Conservation (phyloP, 768 basidiomycete species). For the Leccinum variicolor region DNA sequence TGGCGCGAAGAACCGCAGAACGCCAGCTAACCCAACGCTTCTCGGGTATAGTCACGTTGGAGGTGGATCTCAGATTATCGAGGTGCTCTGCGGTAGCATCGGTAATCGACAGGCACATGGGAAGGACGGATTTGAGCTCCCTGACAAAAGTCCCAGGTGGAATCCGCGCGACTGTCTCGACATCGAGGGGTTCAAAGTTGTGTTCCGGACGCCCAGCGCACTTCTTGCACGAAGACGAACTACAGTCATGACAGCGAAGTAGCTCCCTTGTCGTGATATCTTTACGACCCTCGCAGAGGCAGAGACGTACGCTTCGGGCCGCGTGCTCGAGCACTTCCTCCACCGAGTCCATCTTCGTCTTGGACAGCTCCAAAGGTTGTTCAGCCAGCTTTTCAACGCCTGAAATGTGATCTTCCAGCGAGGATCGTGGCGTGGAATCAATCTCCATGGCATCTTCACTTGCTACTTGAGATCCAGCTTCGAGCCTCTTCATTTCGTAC, state of each 20-base stretch:
- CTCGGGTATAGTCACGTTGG: constrained; percentile 43
- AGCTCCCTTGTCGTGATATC: constrained; percentile 68
- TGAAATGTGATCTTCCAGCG: constrained; percentile 52
- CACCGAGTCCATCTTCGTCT: constrained; percentile 45
- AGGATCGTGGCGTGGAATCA: constrained; percentile 31
- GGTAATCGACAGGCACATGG: constrained; percentile 75
- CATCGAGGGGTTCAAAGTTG: constrained; percentile 57
- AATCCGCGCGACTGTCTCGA: constrained; percentile 52
- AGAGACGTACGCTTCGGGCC: constrained; percentile 70
- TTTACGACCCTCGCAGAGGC: constrained; percentile 86
- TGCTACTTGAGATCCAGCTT: constrained; percentile 24
- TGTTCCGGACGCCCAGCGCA: constrained; percentile 93
- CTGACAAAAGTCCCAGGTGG: constrained; percentile 72
- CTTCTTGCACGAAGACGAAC: constrained; percentile 73
- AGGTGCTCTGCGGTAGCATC: constrained; percentile 51
- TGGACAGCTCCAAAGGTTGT: constrained; percentile 67
- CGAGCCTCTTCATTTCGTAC: constrained; percentile 63
- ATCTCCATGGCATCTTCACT: constrained; percentile 48
- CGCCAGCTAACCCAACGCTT: constrained; percentile 70
- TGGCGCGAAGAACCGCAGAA: constrained; percentile 58
- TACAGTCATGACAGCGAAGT: constrained; percentile 72
- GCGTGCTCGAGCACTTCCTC: constrained; percentile 60
- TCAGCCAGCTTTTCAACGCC: constrained; percentile 68
- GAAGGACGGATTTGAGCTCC: constrained; percentile 73
- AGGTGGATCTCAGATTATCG: constrained; percentile 42